These are phyloP conservation scores for Tricholoma matsutake DNA, from an alignment of 768 basidiomycete genomes.

Conservation along the genomic window DNA sequence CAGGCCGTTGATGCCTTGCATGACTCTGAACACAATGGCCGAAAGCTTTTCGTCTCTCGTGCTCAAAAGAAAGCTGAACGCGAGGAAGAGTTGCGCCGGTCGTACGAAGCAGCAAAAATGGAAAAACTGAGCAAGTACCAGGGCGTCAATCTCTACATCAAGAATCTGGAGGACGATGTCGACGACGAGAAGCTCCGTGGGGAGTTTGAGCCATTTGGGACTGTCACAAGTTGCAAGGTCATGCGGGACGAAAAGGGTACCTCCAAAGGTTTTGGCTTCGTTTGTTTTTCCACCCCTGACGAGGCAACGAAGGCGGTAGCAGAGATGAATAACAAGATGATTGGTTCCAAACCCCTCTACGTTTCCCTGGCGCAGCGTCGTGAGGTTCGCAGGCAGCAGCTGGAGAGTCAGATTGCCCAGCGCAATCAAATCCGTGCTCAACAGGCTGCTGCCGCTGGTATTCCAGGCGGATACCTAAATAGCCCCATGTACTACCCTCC, in stretches of 20 bases:
- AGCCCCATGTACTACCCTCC: slow-evolving; percentile 87
- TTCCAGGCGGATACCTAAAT: slow-evolving; percentile 82
- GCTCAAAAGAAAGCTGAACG: slow-evolving; percentile 99
- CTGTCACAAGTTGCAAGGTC: slow-evolving; percentile 98
- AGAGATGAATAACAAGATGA: slow-evolving; percentile 99
- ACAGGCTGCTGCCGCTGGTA: slow-evolving; percentile 85
- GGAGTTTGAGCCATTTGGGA: slow-evolving; percentile 96
- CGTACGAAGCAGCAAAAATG: slow-evolving; percentile 93
- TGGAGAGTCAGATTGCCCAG: slow-evolving; percentile 98
- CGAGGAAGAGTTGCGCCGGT: slow-evolving; percentile 91
- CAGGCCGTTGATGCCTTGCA: slow-evolving; percentile 86
- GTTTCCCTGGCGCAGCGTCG: slow-evolving; percentile 98
- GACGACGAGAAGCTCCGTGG: slow-evolving; percentile 95
- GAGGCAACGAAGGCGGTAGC: slow-evolving; percentile 99
- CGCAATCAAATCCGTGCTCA: slow-evolving; percentile 97
- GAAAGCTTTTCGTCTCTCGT: slow-evolving; percentile 91
- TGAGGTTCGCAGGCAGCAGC: slow-evolving; percentile 95
- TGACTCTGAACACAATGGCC: slow-evolving; percentile 79
- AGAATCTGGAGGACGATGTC: slow-evolving; percentile 97
- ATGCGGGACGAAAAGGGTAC: slow-evolving; percentile 96
- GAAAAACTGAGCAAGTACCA: slow-evolving; percentile 98
- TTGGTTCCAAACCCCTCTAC: slow-evolving; percentile 96
- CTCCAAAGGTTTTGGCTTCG: slow-evolving; percentile 98
- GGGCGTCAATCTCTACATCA: slow-evolving; percentile 99
- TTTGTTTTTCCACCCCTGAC: slow-evolving; percentile 97